These are phyloP conservation scores for Pleurotus citrinopileatus DNA, from an alignment of 768 basidiomycete genomes.

Conservation along the genomic window DNA sequence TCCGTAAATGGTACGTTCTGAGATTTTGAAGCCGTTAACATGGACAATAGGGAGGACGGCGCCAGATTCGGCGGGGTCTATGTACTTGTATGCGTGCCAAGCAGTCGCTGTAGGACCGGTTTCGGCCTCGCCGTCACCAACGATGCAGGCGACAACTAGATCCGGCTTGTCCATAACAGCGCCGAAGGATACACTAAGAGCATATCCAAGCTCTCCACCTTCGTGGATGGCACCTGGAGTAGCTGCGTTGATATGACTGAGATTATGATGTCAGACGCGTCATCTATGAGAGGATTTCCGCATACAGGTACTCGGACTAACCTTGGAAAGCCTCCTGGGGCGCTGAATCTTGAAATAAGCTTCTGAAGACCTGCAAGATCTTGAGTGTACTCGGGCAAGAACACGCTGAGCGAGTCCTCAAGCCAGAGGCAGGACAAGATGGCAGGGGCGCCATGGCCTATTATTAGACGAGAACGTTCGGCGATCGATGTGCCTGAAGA, in stretches of 20 bases:
- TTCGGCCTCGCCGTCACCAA: constrained; percentile 90
- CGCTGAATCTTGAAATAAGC: constrained; percentile 74
- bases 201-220: constrained; percentile 89
- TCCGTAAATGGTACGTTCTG: constrained; percentile 85
- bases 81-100: constrained; percentile 88
- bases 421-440: constrained; percentile 86
- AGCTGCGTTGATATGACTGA: constrained; percentile 73
- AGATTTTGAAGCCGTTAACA: constrained; percentile 88
- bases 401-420: constrained; percentile 66
- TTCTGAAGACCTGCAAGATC: constrained; percentile 57
- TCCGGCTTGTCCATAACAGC: constrained; percentile 91
- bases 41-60: constrained; percentile 91
- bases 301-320: constrained; percentile 25
- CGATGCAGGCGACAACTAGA: constrained; percentile 72
- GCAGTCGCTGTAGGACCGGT: constrained; percentile 77
- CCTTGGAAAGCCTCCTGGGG: constrained; percentile 83
- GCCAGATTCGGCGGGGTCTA: constrained; percentile 87
- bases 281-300: no score
- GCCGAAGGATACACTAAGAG: constrained; percentile 82
- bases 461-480: background rate
- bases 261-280: background rate
- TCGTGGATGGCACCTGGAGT: constrained; percentile 92
- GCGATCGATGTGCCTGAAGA: background rate
- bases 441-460: constrained; percentile 84
- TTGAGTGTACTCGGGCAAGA: constrained; percentile 57